Percentiles rank a stretch among this genome's conserved stretches.
Evolutionary conservation across 108 stramenopile genomes (phyloP).

Genomic region (Skeletonema tropicum): DNA sequence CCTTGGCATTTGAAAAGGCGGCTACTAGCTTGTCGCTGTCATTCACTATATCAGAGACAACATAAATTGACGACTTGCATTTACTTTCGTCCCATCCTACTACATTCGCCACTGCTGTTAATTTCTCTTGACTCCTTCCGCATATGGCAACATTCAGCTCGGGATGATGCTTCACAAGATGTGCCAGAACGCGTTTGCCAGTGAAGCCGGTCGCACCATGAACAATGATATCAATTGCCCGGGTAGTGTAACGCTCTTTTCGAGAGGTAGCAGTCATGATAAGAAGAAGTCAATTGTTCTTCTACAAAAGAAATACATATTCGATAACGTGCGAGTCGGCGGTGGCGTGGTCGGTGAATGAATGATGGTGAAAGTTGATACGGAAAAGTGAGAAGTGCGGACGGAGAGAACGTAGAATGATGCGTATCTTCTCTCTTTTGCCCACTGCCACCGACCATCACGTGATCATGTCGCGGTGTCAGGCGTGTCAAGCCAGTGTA

Average conservation of each 20-base stretch:
- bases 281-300: too few relatives aligned
- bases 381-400: too few relatives aligned
- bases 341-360: too few relatives aligned
- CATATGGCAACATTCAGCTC: constrained; percentile 15
- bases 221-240: constrained; percentile 26
- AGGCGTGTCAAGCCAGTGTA: too few relatives aligned
- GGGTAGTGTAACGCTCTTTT: constrained; percentile 2
- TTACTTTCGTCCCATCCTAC: constrained; percentile 21
- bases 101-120: constrained; percentile 10
- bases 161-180: constrained; percentile 12
- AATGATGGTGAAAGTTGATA: too few relatives aligned
- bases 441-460: too few relatives aligned
- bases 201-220: constrained; percentile 35
- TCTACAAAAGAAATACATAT: too few relatives aligned
- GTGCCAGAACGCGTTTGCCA: constrained; percentile 17
- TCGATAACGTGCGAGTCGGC: too few relatives aligned
- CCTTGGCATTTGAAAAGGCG: constrained; percentile 21
- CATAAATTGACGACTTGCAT: constrained; percentile 3
- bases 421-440: too few relatives aligned
- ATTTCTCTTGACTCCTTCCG: constrained; percentile 12
- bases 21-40: not conserved
- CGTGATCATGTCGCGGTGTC: too few relatives aligned
- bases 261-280: not conserved
- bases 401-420: too few relatives aligned
- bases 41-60: constrained; percentile 7